Conservation (phyloP, 139 green algal species). For the Deuterostichococcus epilithicus region DNA sequence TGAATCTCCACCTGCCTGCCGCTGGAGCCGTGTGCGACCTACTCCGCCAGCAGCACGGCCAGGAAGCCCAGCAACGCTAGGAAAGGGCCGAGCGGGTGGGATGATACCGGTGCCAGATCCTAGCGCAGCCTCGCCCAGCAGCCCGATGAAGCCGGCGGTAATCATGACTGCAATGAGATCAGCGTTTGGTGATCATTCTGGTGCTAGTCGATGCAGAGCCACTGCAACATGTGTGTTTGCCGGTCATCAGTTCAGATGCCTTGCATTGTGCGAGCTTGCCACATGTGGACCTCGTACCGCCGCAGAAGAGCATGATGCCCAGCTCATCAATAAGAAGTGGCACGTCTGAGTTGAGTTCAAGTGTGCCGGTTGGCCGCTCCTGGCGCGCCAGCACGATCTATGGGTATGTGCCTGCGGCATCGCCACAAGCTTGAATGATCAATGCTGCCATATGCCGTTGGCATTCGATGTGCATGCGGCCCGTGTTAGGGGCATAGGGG, state of each 20-base stretch:
- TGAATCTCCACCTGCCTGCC: no score
- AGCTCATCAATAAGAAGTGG: no score
- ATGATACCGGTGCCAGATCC: slow-evolving; percentile 5
- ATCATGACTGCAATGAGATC: slow-evolving; percentile 57
- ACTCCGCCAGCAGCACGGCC: slow-evolving; percentile 34
- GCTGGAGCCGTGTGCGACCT: slow-evolving; percentile 4
- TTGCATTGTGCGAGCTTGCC: no score
- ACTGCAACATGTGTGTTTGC: no score
- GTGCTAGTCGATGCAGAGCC: no score
- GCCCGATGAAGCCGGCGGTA: slow-evolving; percentile 68
- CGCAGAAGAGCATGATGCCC: slow-evolving; percentile 74
- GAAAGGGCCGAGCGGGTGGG: slow-evolving; percentile 41
- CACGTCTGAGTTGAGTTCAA: slow-evolving; percentile 58
- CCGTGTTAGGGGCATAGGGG: no score
- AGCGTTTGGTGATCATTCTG: not conserved
- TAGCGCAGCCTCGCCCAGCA: slow-evolving; percentile 49
- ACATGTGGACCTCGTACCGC: no score
- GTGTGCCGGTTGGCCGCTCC: slow-evolving; percentile 11
- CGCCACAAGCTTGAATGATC: no score
- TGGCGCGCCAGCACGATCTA: slow-evolving; percentile 17
- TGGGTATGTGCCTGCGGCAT: slow-evolving; percentile 27
- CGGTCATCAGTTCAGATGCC: no score
- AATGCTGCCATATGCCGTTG: no score
- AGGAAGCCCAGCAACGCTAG: slow-evolving; percentile 42
- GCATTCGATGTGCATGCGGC: no score